Evolutionary conservation across 768 basidiomycete genomes (phyloP), one percentile per base, ranked within the genome.

Genomic region (Fibroporia radiculosa): DNA sequence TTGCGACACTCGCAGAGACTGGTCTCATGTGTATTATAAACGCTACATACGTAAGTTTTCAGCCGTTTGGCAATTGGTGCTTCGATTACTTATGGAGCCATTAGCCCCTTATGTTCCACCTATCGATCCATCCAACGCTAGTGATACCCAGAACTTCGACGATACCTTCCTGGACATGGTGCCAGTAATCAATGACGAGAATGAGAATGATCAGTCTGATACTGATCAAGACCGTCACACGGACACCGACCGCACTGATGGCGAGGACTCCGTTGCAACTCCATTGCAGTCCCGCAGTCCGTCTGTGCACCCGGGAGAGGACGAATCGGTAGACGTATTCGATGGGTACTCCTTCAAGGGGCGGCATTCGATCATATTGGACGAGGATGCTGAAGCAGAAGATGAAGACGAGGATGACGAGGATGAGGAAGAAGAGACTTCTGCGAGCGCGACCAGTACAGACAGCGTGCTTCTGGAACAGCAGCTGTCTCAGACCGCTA

Each of bases 71-170:
- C 11, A 32, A 19, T 44, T 42, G 40, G 7, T 18, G 6, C 18
- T 40, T 8, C 11, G 35, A 7, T 43, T n/a, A 11, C 16, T 8
- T 16, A 18, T 20, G 2, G 10, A 31, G 13, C 8, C 28, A 4
- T 52, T 42, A 91, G 88, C 92, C 66, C 90, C 90, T 33, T 92
- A 93, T 73, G 90, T 92, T 58, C 91, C 90, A 13, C 85, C 85
- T 24, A 89, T 92, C 59, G 89, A 93, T 61, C 85, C 88, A 18
- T 78, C 78, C 33, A 90, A 95, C 66, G 93, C 93, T 49, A 82
- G 83, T 56, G 96, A 99, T 75, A 93, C 90, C 53, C 89, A 90
- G 63, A 97, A 98, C 66, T 99, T 98, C 63, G 95, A 98, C 63
- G 89, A 93, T 50, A 83, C 89, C 31, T 98, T 96, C 79, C 75